These are phyloP conservation scores for Podaxis sp. DNA, from an alignment of 768 basidiomycete genomes.

Conservation along the genomic window DNA sequence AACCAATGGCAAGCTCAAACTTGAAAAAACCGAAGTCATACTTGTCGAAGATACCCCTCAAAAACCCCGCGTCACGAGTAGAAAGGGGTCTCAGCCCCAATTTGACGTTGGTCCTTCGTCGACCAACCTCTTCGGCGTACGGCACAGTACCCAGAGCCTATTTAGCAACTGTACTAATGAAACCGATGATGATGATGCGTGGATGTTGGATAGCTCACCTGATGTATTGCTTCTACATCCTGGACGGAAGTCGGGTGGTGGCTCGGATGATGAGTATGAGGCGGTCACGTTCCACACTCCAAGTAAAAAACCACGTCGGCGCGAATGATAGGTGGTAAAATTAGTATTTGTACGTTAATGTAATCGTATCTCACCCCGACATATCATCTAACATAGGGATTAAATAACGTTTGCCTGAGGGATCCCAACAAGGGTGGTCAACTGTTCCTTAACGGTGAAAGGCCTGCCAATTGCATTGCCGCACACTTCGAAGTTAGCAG, in stretches of 20 bases:
- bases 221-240: constrained; percentile 18
- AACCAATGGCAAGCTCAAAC: background rate
- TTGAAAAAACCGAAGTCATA: constrained; percentile 12
- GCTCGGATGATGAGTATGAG: constrained; percentile 16
- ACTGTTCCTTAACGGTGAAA: background rate
- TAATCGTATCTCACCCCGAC: background rate
- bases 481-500: background rate
- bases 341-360: background rate
- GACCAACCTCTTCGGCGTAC: constrained; percentile 5
- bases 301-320: constrained; percentile 13
- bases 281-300: constrained; percentile 12
- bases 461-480: background rate
- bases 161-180: constrained; percentile 8
- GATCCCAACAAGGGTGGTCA: background rate
- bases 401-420: background rate
- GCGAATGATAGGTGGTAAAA: background rate
- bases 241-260: constrained; percentile 2
- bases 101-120: background rate
- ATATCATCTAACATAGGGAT: background rate
- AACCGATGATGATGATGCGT: constrained; percentile 21
- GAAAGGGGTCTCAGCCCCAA: constrained; percentile 21
- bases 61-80: constrained; percentile 23
- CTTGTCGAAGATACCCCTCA: constrained; percentile 20
- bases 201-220: constrained; percentile 21
- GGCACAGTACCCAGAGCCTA: background rate